phyloP scores from a whole-genome alignment of 179 eudicot genomes.

The Beta corolliflora region DNA sequence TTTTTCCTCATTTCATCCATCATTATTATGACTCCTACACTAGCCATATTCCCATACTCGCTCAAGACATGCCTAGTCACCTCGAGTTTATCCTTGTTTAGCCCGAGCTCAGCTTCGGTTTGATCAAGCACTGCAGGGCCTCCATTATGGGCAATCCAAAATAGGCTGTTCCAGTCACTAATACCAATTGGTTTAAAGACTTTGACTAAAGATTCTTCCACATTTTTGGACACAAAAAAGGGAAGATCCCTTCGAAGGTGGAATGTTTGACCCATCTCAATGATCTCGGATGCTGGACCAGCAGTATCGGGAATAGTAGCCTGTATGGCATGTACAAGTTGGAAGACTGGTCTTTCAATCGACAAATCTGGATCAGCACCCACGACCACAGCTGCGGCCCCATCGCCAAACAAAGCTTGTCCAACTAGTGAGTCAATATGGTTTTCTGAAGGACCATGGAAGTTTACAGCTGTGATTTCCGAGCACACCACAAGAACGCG shows the following conservation, averaged over 20 bases:
- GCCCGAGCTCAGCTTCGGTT: background rate
- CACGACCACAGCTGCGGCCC: background rate
- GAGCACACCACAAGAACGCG: background rate
- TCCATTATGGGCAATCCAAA: background rate
- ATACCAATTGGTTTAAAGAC: background rate
- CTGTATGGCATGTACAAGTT: background rate
- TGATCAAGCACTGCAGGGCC: background rate
- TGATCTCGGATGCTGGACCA: background rate
- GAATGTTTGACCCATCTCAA: background rate
- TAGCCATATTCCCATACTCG: background rate
- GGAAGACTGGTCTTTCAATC: background rate
- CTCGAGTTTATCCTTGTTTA: background rate
- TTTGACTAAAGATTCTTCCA: background rate
- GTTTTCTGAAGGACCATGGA: background rate
- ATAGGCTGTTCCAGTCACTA: background rate
- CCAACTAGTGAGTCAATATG: background rate
- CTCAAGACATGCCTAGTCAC: background rate
- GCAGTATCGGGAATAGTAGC: background rate
- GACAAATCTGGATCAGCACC: background rate
- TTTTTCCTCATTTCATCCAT: background rate
- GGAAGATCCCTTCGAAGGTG: background rate
- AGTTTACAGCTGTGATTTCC: background rate
- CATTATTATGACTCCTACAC: background rate
- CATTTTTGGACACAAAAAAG: no score
- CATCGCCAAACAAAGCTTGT: background rate